Evolutionary conservation across 2,329 filamentous ascomycete species (phyloP), one percentile per base, ranked within the genome.

Genomic region (Chaetomium globosum): DNA sequence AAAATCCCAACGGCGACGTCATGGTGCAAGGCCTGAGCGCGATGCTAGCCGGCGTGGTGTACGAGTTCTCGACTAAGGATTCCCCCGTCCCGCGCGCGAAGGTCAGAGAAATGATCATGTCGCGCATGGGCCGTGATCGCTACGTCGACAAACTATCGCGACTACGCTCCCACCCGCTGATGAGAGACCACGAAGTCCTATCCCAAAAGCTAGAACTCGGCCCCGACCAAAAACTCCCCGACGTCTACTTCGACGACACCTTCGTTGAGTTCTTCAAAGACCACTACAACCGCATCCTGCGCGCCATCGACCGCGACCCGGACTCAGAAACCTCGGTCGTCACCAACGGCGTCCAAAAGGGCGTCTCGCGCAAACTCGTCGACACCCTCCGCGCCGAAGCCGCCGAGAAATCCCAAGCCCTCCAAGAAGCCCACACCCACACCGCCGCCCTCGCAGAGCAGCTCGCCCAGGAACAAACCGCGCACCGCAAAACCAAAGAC

Each of bases 31-130:
- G 95, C 1, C 82, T 99, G 13, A 92, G 90, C 74, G 90, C 93
- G 19, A 87, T 93, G 74, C 80, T 99, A 0, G 82, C 98, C 1
- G 95, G 94, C 10, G 89, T 96, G 23, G 84, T 95, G 4, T 99
- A 98, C 75, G 95, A 99, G 73, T 99, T 98, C 74, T 98, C 94
- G 10, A 97, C 94, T 0, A 97, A 96, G 75, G 95, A 99, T 77
- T 98, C 94, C 0, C 92, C 95, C 0, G 89, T 99, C 59, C 86
- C 94, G 6, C 85, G 95, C 67, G 83, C 87, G 28, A 93, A 90
- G 10, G 80, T 99, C 53, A 91, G 96, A 73, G 87, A 90, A 28
- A 85, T 97, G 31, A 81, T 99, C 43, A 82, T 86, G 31, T 87
- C 89, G 53, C 87, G 89, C 65, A 84, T 98, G 72, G 92, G 93